phyloP scores from a whole-genome alignment of 495 filamentous ascomycete species.

The Hypoxylon intermedium region DNA sequence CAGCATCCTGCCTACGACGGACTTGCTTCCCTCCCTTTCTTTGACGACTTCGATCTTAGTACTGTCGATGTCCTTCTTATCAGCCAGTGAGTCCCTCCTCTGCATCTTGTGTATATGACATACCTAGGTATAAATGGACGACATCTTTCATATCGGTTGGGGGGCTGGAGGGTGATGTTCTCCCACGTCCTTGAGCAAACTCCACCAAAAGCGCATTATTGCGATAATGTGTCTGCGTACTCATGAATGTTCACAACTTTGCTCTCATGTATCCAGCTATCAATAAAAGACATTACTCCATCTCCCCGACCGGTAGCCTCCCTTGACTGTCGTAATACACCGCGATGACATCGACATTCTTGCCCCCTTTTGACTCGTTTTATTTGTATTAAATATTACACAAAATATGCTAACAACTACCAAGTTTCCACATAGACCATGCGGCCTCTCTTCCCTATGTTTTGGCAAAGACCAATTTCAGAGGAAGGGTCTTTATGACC shows the following conservation, averaged over 20 bases:
- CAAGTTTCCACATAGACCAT: constrained; percentile 96
- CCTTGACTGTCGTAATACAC: constrained; percentile 24
- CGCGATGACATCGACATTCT: constrained; percentile 10
- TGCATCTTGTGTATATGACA: constrained; percentile 23
- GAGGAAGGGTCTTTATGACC: constrained; percentile 97
- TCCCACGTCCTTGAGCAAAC: constrained; percentile 8
- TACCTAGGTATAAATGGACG: constrained; percentile 14
- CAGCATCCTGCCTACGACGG: constrained; percentile 98
- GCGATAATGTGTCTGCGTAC: constrained; percentile 4
- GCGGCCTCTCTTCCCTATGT: constrained; percentile 96
- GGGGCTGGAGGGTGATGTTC: constrained; percentile 11
- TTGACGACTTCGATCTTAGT: constrained; percentile 97
- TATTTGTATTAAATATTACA: constrained; percentile 1
- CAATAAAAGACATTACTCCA: constrained; percentile 42
- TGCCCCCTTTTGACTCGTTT: constrained; percentile 2
- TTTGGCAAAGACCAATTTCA: constrained; percentile 96
- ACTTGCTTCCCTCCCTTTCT: constrained; percentile 91
- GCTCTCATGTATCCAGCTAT: constrained; percentile 42
- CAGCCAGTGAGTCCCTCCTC: constrained; percentile 80
- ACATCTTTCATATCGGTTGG: constrained; percentile 33
- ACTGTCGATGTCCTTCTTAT: constrained; percentile 96
- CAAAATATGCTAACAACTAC: constrained; percentile 42
- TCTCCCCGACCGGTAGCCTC: constrained; percentile 32
- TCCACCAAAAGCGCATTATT: neutral
- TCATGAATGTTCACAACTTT: constrained; percentile 14